Evolutionary conservation across 1,284 basidiomycete species (phyloP).

Genomic region (Ganoderma lucidum): DNA sequence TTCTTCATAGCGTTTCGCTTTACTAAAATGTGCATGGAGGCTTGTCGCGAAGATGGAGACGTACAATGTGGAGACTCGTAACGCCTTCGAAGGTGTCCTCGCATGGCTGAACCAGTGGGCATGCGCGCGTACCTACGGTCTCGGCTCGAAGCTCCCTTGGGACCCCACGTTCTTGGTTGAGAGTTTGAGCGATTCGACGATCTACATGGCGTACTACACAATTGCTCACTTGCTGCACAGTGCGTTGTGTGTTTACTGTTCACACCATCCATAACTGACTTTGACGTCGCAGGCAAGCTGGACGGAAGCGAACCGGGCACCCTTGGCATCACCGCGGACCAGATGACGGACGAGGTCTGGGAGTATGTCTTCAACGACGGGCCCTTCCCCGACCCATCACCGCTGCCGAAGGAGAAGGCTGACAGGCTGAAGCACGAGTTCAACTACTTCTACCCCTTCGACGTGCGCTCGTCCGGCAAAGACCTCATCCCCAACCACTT

Average conservation of each 20-base stretch:
- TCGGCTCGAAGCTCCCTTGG: slow-evolving; percentile 98
- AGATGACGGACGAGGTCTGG: slow-evolving; percentile 98
- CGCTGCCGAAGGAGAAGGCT: slow-evolving; percentile 80
- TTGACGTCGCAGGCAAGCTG: slow-evolving; percentile 59
- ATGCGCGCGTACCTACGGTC: slow-evolving; percentile 95
- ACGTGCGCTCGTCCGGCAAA: slow-evolving; percentile 99
- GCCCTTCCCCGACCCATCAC: slow-evolving; percentile 74
- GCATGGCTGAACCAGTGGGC: slow-evolving; percentile 99
- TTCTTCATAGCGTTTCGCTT: neutral
- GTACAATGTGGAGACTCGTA: slow-evolving; percentile 88
- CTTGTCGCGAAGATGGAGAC: slow-evolving; percentile 90
- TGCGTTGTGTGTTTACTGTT: slow-evolving; percentile 43
- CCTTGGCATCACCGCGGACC: slow-evolving; percentile 86
- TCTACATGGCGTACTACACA: slow-evolving; percentile 99
- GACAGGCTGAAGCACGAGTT: slow-evolving; percentile 92
- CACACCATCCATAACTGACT: slow-evolving; percentile 24
- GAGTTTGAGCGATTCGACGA: slow-evolving; percentile 96
- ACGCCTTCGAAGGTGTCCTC: slow-evolving; percentile 92
- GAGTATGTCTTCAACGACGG: slow-evolving; percentile 90
- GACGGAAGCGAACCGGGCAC: slow-evolving; percentile 86
- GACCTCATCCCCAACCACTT: slow-evolving; percentile 97
- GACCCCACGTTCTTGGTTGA: slow-evolving; percentile 97
- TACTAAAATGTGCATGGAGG: slow-evolving; percentile 48
- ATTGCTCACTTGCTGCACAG: slow-evolving; percentile 91
- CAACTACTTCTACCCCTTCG: slow-evolving; percentile 98